Evolutionary conservation across 2,329 filamentous ascomycete species (phyloP), one percentile per base, ranked within the genome.

Genomic region (Botrytis medusae): DNA sequence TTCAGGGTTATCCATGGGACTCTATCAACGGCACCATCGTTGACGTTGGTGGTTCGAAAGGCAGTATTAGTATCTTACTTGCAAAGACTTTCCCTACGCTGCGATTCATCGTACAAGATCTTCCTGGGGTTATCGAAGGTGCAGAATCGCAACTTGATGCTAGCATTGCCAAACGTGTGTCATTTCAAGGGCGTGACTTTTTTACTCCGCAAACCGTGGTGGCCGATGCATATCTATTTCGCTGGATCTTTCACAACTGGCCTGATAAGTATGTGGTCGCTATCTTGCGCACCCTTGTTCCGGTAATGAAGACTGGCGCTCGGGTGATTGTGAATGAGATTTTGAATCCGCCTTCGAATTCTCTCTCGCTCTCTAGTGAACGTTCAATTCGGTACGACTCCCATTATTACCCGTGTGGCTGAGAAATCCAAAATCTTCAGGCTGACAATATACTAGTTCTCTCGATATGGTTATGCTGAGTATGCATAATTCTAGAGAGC

Each of bases 91-190:
- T 74, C 54, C 77, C 77, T 12, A 54, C 68, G 12, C 72, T 81
- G 18, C 78, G 79, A 32, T 78, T 80, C 60, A 61, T 78, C 37
- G 76, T 76, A 10, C 74, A 77, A 71, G 75, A 77, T 42, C 61
- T 72, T 8, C 48, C 70, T 5, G 16, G 25, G 20, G 20, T 69
- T 51, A 29, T 64, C 65, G 29, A 59, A 46, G 2, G 70, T 70
- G 42, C 75, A 77, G 60, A 74, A 76, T 2, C 79, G 84, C 67
- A 80, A 84, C 67, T 82, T 83, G 75, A 82, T 84, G 72, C 80
- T 77, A 0, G 79, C 80, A 8, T 61, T 40, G 32, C 34, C 12
- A 32, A 51, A 1, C 44, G 42, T 4, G 51, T 71, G 42, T 32
- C 22, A n/a, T 71, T 63, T 34, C 16, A 25, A 29, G 22, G n/a